Evolutionary conservation across 1,284 basidiomycete species (phyloP), one percentile per base, ranked within the genome.

Genomic region (Violaceomyces palustris): DNA sequence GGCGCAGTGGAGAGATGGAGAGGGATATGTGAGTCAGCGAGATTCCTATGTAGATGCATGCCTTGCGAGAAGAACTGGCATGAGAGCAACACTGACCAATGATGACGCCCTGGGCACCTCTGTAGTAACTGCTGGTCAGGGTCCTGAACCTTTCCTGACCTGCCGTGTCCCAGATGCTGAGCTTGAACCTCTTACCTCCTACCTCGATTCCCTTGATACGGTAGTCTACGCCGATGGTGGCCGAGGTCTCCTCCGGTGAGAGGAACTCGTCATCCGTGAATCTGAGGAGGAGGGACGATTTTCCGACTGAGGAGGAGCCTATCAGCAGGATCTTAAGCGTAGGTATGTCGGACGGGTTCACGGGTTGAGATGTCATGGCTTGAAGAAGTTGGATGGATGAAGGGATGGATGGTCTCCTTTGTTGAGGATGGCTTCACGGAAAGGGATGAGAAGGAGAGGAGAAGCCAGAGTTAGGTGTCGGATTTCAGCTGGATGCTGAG

Each of bases 231-330:
- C 70, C 88, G 65, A 96, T 96, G n/a, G 91, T 94, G 19, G 91
- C 88, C 44, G 84, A 86, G 32, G 86, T 84, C 76, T 97, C 93
- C 69, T 97, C 93, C 67, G 94, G 88, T 18, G 87, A 84, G 24
- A 97, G 77, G 82, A 92, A 98, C 64, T 90, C 88, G 75, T 96
- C 88, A 72, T 98, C 92, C 3, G 91, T 93, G 78, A 96, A 98
- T 6, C 93, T 81, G 6, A 97, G 78, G 1, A 98, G 76, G 6
- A 98, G 78, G 51, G 88, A 92, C 50, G 88, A 79, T 65, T 81
- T 81, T 63, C 91, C 91, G 14, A 96, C 91, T 6, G 87, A 88
- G 4, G 89, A 89, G 72, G 93, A 91, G 17, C 90, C 79, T 24
- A 80, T 79, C 31, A 80, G 72, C 14, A 81, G 68, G 17, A 80